A percentile compares a stretch with the other conserved stretches of the same genome.
These are phyloP conservation scores for Trichoderma parareesei DNA, from an alignment of 495 filamentous ascomycete species.

Conservation along the genomic window DNA sequence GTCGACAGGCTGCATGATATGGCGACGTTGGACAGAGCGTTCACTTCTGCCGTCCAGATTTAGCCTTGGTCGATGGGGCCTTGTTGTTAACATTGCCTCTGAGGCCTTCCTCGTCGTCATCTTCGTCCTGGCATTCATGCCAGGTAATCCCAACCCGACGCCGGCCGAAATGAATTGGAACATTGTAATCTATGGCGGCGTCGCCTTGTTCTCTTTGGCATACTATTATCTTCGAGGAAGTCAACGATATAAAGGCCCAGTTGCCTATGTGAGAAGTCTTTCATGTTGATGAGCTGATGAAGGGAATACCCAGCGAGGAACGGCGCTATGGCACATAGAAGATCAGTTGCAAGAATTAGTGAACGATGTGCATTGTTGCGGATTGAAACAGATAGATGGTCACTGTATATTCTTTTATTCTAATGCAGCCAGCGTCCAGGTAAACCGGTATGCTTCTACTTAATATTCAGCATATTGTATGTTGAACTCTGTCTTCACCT, in stretches of 20 bases:
- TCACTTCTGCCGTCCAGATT: constrained; percentile 38
- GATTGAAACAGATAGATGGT: too few relatives aligned
- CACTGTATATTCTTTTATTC: too few relatives aligned
- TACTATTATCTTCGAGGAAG: constrained; percentile 38
- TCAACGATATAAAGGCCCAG: constrained; percentile 29
- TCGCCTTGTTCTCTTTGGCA: constrained; percentile 35
- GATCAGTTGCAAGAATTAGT: too few relatives aligned
- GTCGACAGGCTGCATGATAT: constrained; percentile 24
- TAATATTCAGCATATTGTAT: neutral
- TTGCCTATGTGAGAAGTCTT: constrained; percentile 11
- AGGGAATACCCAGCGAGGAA: too few relatives aligned
- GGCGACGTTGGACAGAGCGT: constrained; percentile 15
- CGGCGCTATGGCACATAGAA: too few relatives aligned
- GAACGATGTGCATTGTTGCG: too few relatives aligned
- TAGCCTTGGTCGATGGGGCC: constrained; percentile 40
- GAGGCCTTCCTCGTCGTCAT: constrained; percentile 36
- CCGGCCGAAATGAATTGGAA: constrained; percentile 42
- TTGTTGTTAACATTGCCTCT: constrained; percentile 38
- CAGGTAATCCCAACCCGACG: constrained; percentile 33
- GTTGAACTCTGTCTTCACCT: neutral
- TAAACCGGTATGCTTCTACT: too few relatives aligned
- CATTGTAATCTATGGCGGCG: constrained; percentile 37
- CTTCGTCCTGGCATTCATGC: constrained; percentile 49
- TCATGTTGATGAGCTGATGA: too few relatives aligned
- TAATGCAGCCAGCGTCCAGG: too few relatives aligned